These are phyloP conservation scores for Alternaria novae-zelandiae DNA, from an alignment of 2,329 filamentous ascomycete genomes.

Conservation along the genomic window DNA sequence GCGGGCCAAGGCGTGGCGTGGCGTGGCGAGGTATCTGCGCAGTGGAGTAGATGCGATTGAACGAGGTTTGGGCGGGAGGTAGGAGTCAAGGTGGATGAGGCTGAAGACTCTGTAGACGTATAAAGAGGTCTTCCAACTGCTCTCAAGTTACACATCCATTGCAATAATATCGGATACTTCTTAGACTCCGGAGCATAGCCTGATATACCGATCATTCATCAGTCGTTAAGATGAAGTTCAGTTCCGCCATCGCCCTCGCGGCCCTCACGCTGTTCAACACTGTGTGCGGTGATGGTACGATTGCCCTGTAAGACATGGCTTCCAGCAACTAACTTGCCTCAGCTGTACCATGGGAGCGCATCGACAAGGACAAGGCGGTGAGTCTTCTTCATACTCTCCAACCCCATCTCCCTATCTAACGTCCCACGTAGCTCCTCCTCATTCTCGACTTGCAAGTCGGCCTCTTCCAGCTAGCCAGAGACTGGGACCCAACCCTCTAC, in stretches of 20 bases:
- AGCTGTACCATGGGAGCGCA: conserved; percentile 50
- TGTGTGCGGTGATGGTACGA: conserved; percentile 40
- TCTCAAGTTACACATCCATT: conserved; percentile 13
- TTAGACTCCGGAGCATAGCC: neutral
- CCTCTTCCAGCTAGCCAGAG: conserved; percentile 65
- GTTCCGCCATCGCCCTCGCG: conserved; percentile 32
- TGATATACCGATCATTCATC: neutral
- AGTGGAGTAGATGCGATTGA: neutral
- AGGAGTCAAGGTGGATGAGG: neutral
- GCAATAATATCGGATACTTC: conserved; percentile 17
- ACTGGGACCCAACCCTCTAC: conserved; percentile 71
- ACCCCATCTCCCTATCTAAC: neutral
- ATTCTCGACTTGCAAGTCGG: conserved; percentile 68
- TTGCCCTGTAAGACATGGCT: neutral
- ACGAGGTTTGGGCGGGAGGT: neutral
- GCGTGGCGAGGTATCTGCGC: neutral
- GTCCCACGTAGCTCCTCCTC: conserved; percentile 55
- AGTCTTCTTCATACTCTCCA: conserved; percentile 2
- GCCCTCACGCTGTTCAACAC: conserved; percentile 37
- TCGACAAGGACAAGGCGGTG: conserved; percentile 52
- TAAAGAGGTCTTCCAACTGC: conserved; percentile 28
- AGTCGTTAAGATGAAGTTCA: conserved; percentile 41
- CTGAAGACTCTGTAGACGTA: conserved; percentile 16
- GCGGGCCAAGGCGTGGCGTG: conserved; percentile 2
- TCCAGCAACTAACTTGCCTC: conserved; percentile 21